Percentiles rank a stretch among this genome's conserved stretches.
Evolutionary conservation across 139 green algal genomes (phyloP).

Genomic region (Monoraphidium neglectum): DNA sequence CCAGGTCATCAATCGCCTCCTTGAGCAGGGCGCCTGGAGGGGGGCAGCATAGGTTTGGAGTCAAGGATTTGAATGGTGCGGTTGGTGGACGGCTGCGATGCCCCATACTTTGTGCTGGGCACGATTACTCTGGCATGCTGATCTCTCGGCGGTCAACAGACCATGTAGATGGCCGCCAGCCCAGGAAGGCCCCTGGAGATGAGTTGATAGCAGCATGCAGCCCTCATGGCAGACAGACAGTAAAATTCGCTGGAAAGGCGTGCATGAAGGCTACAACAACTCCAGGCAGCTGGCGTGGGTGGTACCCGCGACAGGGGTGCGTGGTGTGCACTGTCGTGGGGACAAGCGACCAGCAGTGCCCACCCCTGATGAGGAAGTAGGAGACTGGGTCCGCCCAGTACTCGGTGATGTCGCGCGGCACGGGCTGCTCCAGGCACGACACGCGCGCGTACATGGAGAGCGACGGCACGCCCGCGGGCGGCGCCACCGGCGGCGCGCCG

Average conservation of each 20-base stretch:
- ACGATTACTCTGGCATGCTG: neutral
- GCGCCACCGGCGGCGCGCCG: neutral
- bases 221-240: too few species aligned
- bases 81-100: neutral
- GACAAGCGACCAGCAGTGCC: neutral
- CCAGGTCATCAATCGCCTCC: conserved; percentile 58
- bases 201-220: too few species aligned
- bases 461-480: neutral
- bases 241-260: too few species aligned
- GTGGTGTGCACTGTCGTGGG: too few species aligned
- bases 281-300: too few species aligned
- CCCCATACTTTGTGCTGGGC: neutral
- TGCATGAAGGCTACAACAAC: too few species aligned
- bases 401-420: conserved; percentile 37
- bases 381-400: conserved; percentile 55
- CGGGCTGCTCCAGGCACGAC: conserved; percentile 26
- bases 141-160: neutral
- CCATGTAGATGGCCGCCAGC: neutral
- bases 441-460: conserved; percentile 47
- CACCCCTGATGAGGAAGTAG: conserved; percentile 44
- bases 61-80: neutral
- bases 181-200: too few species aligned
- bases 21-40: conserved; percentile 40
- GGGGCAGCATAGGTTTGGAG: neutral
- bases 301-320: too few species aligned